Percentiles rank a stretch among this genome's conserved stretches.
Conservation (phyloP, 192 early-diverging fungal species). For the Coemansia sp. region DNA sequence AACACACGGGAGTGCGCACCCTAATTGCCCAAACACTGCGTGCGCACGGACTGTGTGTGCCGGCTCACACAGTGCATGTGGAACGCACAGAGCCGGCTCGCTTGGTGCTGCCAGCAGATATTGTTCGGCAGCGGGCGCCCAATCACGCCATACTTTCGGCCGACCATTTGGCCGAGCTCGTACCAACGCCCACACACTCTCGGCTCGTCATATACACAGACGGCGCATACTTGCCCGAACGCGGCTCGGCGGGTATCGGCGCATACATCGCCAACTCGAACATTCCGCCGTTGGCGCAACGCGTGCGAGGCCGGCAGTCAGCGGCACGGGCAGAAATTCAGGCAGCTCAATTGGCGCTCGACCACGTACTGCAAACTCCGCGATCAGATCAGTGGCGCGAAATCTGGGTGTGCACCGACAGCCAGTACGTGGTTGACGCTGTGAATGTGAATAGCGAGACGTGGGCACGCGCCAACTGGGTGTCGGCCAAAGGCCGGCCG, state of each 20-base stretch:
- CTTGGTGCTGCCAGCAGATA: neutral
- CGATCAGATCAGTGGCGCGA: constrained; percentile 5
- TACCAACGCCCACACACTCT: constrained; percentile 21
- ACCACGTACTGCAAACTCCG: neutral
- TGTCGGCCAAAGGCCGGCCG: constrained; percentile 37
- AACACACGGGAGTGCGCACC: constrained; percentile 7
- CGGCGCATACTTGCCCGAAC: constrained; percentile 38
- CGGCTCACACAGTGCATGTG: neutral
- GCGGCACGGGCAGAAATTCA: constrained; percentile 39
- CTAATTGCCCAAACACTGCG: constrained; percentile 19
- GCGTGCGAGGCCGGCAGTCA: constrained; percentile 35
- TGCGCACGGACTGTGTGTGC: constrained; percentile 9
- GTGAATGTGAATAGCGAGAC: constrained; percentile 43
- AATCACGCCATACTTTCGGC: constrained; percentile 36
- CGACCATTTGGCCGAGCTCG: constrained; percentile 43
- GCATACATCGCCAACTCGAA: constrained; percentile 26
- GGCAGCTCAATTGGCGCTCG: constrained; percentile 29
- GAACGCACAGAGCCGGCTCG: no score
- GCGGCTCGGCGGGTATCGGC: constrained; percentile 37
- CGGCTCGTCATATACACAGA: constrained; percentile 34
- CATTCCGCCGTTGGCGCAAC: constrained; percentile 28
- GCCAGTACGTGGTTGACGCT: constrained; percentile 46
- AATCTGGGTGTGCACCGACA: constrained; percentile 51
- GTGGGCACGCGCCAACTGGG: constrained; percentile 36
- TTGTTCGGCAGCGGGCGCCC: constrained; percentile 33